Evolutionary conservation across 805 yeast genomes (phyloP).

Genomic region (Ogataea corticis): DNA sequence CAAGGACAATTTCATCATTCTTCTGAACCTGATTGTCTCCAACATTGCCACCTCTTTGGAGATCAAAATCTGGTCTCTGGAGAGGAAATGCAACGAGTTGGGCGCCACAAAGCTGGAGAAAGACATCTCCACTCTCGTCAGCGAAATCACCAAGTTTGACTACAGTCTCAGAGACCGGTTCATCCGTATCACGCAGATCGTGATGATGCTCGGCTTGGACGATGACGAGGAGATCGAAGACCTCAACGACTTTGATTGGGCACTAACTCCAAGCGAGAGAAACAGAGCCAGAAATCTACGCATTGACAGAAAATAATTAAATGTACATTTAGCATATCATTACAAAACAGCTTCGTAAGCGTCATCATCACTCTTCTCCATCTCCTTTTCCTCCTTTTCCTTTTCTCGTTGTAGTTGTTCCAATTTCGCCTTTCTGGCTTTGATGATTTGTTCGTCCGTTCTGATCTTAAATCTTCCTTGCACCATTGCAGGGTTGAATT

Average conservation of each 20-base stretch:
- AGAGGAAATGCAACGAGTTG: conserved; percentile 70
- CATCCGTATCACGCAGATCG: conserved; percentile 78
- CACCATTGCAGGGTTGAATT: conserved; percentile 50
- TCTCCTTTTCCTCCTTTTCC: conserved; percentile 14
- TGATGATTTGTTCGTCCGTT: conserved; percentile 40
- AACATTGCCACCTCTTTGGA: conserved; percentile 61
- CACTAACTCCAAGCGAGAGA: conserved; percentile 74
- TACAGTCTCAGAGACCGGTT: conserved; percentile 79
- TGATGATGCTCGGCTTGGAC: conserved; percentile 79
- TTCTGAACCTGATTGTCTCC: conserved; percentile 51
- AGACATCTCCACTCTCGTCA: conserved; percentile 72
- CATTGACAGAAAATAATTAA: conserved; percentile 36
- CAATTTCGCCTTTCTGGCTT: conserved; percentile 27
- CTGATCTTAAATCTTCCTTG: conserved; percentile 47
- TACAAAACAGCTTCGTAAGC: conserved; percentile 10
- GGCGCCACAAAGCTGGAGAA: conserved; percentile 85
- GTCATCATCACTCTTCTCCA: conserved; percentile 5
- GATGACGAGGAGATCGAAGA: conserved; percentile 49
- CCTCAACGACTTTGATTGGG: conserved; percentile 54
- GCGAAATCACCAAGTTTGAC: conserved; percentile 68
- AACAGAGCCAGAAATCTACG: conserved; percentile 59
- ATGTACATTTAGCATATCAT: conserved; percentile 9
- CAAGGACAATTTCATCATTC: conserved; percentile 46
- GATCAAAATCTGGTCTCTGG: conserved; percentile 63
- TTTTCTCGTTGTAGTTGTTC: conserved; percentile 24